Conservation (phyloP, 306 rosid species). For the Gleditsia sinensis region DNA sequence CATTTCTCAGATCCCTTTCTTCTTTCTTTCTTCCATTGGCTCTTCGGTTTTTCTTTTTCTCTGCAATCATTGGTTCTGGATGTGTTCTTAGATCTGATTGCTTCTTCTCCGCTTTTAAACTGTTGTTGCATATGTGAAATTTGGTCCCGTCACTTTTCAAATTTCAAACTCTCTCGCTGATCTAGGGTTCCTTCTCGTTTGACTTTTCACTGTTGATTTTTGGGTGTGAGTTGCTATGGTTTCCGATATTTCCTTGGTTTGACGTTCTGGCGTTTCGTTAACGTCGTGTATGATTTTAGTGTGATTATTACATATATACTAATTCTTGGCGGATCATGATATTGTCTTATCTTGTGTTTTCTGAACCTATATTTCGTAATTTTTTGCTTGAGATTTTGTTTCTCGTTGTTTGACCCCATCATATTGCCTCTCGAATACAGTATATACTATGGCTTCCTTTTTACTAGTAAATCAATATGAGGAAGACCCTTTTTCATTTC, state of each 20-base stretch:
- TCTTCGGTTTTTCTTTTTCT: neutral
- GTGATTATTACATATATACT: neutral
- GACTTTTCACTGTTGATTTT: constrained; percentile 30
- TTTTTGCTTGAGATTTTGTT: constrained; percentile 6
- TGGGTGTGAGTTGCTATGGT: neutral
- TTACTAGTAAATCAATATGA: constrained; percentile 4
- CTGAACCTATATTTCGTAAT: neutral
- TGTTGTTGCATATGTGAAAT: neutral
- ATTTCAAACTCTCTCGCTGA: constrained; percentile 26
- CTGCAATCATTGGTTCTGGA: neutral
- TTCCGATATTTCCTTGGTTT: neutral
- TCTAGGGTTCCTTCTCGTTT: constrained; percentile 42
- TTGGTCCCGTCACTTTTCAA: neutral
- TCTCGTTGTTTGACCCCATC: constrained; percentile 11
- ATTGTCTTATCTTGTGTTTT: neutral
- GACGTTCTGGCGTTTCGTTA: neutral
- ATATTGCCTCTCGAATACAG: constrained; percentile 20
- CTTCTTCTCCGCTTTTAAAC: neutral
- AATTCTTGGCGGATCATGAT: constrained; percentile 26
- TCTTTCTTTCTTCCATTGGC: neutral
- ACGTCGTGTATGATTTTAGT: constrained; percentile 4
- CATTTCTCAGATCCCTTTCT: constrained; percentile 49
- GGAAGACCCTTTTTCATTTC: neutral
- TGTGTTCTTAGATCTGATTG: constrained; percentile 40
- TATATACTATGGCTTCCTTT: neutral